Conservation (phyloP, 192 early-diverging fungal species). For the Backusella luteola region DNA sequence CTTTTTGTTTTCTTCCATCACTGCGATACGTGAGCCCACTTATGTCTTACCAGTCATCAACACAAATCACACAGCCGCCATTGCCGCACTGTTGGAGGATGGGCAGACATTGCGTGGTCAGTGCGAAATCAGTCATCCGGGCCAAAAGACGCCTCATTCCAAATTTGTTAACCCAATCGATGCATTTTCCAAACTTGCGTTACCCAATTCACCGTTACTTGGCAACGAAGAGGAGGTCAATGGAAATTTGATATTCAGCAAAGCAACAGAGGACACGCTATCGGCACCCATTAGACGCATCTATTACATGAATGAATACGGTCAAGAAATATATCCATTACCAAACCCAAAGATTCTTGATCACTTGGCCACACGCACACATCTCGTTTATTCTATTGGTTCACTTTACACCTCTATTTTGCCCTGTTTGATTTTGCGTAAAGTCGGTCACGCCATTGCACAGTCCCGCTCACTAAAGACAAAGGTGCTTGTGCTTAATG, state of each 20-base stretch:
- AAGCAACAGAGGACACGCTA: constrained; percentile 42
- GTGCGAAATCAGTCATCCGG: constrained; percentile 76
- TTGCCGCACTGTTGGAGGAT: constrained; percentile 67
- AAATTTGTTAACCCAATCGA: constrained; percentile 37
- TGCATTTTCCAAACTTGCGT: constrained; percentile 36
- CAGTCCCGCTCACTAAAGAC: constrained; percentile 46
- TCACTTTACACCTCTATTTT: constrained; percentile 74
- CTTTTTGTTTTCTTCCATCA: constrained; percentile 71
- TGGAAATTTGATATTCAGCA: constrained; percentile 55
- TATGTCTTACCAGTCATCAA: constrained; percentile 68
- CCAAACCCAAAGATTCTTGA: constrained; percentile 58
- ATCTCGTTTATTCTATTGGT: constrained; percentile 69
- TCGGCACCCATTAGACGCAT: constrained; percentile 56
- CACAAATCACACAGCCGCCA: constrained; percentile 60
- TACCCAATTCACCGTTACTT: constrained; percentile 30
- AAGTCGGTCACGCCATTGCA: constrained; percentile 61
- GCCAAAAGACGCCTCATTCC: neutral
- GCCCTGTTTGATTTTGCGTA: constrained; percentile 68
- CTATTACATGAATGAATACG: constrained; percentile 72
- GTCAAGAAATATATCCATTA: constrained; percentile 65
- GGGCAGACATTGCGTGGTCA: constrained; percentile 65
- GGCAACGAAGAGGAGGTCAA: constrained; percentile 3
- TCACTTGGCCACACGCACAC: constrained; percentile 48
- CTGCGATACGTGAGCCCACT: constrained; percentile 61
- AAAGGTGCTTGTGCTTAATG: constrained; percentile 73